Base-by-base conservation (phyloP, 2,329 filamentous ascomycete species). In the Beauveria scarabaeidicola region DNA sequence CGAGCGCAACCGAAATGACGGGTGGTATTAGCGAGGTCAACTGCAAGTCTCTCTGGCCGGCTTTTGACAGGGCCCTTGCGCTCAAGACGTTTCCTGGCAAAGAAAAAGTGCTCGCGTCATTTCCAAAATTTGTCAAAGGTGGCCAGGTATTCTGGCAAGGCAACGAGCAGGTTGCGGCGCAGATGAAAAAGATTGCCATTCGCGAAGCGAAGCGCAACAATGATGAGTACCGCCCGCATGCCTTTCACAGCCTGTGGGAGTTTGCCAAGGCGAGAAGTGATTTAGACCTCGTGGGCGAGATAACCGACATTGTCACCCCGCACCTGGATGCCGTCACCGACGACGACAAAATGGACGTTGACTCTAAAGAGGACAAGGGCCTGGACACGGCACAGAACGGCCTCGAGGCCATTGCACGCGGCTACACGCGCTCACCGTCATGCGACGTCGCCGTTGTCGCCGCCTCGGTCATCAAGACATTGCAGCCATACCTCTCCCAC, bases 11-110 rank as follows among this genome's bases (percentile, higher is more conserved):
- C 54, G 80, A 82, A 11, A 73, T 77, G 54, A 77, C 79, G 5
- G 83, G 81, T 0, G 79, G 83, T 47, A 83, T 90, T 57, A 83
- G 81, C 62, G 77, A 81, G 19, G 68, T 78, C 3, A 84, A 86
- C 44, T 78, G 89, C 19, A 77, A 80, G 64, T 75, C 76, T 17
- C 77, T 97, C 23, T 99, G 93, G 93, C 90, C 90, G 0, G 82
- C 87, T 1, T 79, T 96, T 52, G 90, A 97, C 64, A 90, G 88
- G 68, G 85, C 90, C 1, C 75, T 97, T 44, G 83, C 85, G 2
- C 85, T 96, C 13, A 97, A 97, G 78, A 96, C 92, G 0, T 99
- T 96, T 79, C 82, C 88, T 0, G 91, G 91, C 23, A 99, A 99
- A 70, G 91, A 97, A 73, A 86, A 85, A 65, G 83, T 99, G 36